phyloP scores from a whole-genome alignment of 2,329 filamentous ascomycete genomes.

The Macrophomina tecta region DNA sequence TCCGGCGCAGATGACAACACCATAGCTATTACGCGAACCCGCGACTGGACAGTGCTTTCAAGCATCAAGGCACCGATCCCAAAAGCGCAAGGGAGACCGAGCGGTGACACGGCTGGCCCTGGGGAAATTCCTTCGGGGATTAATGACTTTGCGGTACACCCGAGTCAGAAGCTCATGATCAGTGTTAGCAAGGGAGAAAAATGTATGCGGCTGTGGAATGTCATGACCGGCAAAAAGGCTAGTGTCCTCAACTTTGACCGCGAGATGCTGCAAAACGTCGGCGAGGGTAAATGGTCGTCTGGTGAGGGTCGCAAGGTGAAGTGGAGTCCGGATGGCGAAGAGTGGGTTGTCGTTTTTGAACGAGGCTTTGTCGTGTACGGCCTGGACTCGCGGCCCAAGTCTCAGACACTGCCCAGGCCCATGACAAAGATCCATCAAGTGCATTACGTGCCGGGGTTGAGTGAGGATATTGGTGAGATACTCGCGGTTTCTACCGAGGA shows the following conservation, averaged over 20 bases:
- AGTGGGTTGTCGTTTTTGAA: conserved; percentile 90
- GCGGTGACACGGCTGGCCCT: conserved; percentile 84
- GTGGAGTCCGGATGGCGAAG: conserved; percentile 78
- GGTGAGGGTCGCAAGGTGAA: conserved; percentile 83
- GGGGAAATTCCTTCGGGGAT: conserved; percentile 85
- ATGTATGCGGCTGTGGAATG: conserved; percentile 93
- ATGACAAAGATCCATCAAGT: conserved; percentile 85
- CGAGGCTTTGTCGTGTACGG: conserved; percentile 84
- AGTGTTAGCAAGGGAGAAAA: conserved; percentile 88
- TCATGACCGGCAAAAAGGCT: conserved; percentile 95
- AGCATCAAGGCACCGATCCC: conserved; percentile 88
- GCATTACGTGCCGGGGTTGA: conserved; percentile 64
- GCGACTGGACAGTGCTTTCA: conserved; percentile 88
- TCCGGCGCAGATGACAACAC: conserved; percentile 90
- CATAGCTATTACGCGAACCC: conserved; percentile 82
- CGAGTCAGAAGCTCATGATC: conserved; percentile 95
- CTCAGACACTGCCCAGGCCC: conserved; percentile 70
- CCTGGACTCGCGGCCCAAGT: conserved; percentile 82
- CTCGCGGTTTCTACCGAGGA: conserved; percentile 88
- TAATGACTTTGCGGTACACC: conserved; percentile 94
- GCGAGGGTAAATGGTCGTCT: conserved; percentile 75
- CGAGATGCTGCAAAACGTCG: conserved; percentile 73
- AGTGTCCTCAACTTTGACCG: conserved; percentile 85
- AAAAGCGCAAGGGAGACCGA: conserved; percentile 78
- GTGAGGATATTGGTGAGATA: conserved; percentile 56